phyloP scores from a whole-genome alignment of 108 stramenopile genomes.

The Chaetoceros tenuissimus region DNA sequence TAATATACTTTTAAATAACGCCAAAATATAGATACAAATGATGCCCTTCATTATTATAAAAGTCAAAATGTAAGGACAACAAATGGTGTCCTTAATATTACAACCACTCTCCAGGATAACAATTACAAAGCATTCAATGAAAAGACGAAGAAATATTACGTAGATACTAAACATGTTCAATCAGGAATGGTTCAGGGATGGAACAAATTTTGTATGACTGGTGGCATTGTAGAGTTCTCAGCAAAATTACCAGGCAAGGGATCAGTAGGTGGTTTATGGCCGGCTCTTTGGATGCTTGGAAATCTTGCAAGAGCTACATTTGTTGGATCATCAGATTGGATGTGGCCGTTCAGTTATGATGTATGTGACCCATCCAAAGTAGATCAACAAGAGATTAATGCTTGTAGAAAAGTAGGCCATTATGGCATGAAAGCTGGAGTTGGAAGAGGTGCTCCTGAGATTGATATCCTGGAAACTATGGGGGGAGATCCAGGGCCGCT shows the following conservation, averaged over 20 bases:
- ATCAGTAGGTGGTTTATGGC: conserved; percentile 76
- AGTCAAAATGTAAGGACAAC: conserved; percentile 56
- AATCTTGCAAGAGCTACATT: conserved; percentile 85
- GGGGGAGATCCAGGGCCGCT: conserved; percentile 51
- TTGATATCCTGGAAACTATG: conserved; percentile 90
- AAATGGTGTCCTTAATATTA: conserved; percentile 63
- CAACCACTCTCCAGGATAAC: conserved; percentile 53
- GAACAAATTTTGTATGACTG: conserved; percentile 90
- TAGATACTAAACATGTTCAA: conserved; percentile 67
- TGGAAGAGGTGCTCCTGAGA: conserved; percentile 87
- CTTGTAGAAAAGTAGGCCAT: conserved; percentile 70
- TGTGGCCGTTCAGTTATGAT: conserved; percentile 90
- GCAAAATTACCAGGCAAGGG: conserved; percentile 79
- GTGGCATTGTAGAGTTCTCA: conserved; percentile 80
- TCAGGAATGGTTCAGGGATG: conserved; percentile 84
- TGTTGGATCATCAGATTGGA: conserved; percentile 80
- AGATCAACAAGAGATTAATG: conserved; percentile 69
- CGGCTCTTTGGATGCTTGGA: conserved; percentile 87
- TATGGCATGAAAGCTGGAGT: conserved; percentile 55
- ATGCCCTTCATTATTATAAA: conserved; percentile 75
- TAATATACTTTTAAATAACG: not conserved
- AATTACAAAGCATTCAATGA: conserved; percentile 75
- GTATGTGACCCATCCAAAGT: conserved; percentile 51
- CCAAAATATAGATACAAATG: conserved; percentile 59
- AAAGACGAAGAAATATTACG: conserved; percentile 60